These are phyloP conservation scores for Candida easanensis DNA, from an alignment of 805 yeast species.

Conservation along the genomic window DNA sequence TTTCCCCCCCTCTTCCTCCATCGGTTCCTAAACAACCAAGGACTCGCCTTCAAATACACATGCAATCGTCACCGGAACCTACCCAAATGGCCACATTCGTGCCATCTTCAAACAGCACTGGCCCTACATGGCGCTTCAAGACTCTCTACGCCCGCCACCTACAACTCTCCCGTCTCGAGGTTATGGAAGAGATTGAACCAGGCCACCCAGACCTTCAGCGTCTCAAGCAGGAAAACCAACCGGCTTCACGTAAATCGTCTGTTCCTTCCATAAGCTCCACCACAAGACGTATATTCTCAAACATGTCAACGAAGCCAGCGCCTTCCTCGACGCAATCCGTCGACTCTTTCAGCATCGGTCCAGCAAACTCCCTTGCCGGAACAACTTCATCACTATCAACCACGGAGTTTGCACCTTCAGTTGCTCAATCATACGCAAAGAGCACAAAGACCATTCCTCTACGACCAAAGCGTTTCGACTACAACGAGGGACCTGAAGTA, in stretches of 20 bases:
- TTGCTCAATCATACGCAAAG: background rate
- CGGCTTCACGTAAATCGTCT: background rate
- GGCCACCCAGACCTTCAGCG: conserved; percentile 10
- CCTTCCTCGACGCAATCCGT: background rate
- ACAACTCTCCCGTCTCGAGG: conserved; percentile 11
- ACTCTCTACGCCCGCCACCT: conserved; percentile 21
- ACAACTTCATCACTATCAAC: background rate
- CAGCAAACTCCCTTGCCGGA: background rate
- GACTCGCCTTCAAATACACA: no score
- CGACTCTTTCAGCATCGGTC: background rate
- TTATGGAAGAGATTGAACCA: conserved; percentile 15
- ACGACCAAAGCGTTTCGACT: conserved; percentile 4
- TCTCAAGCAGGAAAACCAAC: background rate
- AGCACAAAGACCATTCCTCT: conserved; percentile 1
- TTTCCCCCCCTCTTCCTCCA: no score
- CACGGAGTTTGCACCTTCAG: background rate
- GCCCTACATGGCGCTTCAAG: conserved; percentile 24
- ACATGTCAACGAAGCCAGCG: background rate
- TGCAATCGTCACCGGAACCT: no score
- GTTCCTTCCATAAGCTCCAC: background rate
- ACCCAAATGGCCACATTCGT: conserved; percentile 1
- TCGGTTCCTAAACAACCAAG: no score
- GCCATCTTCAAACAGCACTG: conserved; percentile 9
- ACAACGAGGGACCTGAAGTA: conserved; percentile 3
- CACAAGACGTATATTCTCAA: background rate